phyloP scores from a whole-genome alignment of 257 asterid species.

The Thymus quinquecostatus region DNA sequence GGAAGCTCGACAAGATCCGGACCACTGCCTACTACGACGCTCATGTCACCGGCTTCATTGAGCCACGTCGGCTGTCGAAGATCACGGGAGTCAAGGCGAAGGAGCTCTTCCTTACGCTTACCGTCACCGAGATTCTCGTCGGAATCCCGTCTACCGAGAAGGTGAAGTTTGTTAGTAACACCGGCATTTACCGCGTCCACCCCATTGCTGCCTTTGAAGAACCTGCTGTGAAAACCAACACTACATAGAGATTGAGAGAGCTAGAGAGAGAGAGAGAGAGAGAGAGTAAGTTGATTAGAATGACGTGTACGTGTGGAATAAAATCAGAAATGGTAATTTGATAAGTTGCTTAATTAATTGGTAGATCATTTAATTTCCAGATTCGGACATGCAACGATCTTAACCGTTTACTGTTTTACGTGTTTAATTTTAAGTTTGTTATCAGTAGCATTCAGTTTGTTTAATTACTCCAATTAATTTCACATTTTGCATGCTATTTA shows the following conservation, averaged over 20 bases:
- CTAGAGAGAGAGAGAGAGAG: too few species aligned
- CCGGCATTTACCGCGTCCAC: constrained; percentile 23
- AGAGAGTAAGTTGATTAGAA: not conserved
- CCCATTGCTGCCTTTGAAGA: constrained; percentile 12
- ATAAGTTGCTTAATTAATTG: too few species aligned
- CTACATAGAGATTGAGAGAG: not conserved
- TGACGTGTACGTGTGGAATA: too few species aligned
- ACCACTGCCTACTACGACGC: not conserved
- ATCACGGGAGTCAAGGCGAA: constrained; percentile 23
- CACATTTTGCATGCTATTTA: not conserved
- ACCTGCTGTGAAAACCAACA: not conserved
- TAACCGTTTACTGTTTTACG: not conserved
- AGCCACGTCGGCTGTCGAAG: constrained; percentile 5
- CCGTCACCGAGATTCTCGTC: not conserved
- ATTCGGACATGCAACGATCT: not conserved
- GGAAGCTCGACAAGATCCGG: constrained; percentile 17
- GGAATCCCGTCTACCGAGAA: constrained; percentile 19
- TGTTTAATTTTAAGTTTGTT: not conserved
- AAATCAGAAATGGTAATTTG: too few species aligned
- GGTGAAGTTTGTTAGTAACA: not conserved
- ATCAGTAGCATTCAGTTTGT: not conserved
- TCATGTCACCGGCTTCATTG: not conserved
- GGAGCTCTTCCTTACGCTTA: constrained; percentile 10
- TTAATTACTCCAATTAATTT: not conserved
- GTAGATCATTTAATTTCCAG: not conserved